Percentiles rank a stretch among this genome's conserved stretches.
Conservation (phyloP, 371 early-diverging fungal genomes). For the Choanephora cucurbitarum region DNA sequence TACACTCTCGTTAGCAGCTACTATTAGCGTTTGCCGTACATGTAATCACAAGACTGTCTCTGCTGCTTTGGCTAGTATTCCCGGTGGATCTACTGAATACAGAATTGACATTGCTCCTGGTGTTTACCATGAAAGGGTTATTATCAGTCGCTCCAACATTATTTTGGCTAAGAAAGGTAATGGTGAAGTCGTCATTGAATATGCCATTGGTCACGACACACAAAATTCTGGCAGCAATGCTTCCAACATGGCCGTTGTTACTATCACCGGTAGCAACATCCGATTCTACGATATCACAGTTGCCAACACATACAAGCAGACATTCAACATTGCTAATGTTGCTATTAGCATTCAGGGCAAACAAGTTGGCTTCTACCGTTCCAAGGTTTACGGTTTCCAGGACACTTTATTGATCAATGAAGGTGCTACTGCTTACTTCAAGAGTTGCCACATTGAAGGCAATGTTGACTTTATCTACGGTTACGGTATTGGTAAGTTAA, state of each 20-base stretch:
- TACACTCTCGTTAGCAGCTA: not conserved
- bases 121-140: constrained; percentile 14
- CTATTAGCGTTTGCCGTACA: constrained; percentile 12
- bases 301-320: constrained; percentile 13
- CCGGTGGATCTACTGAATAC: constrained; percentile 13
- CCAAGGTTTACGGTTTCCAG: constrained; percentile 33
- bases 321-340: constrained; percentile 14
- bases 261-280: constrained; percentile 16
- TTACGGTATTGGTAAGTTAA: too few relatives aligned
- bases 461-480: constrained; percentile 42
- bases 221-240: not conserved
- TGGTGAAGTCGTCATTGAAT: not conserved
- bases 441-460: constrained; percentile 35
- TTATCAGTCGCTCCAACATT: constrained; percentile 13
- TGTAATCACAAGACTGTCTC: constrained; percentile 11
- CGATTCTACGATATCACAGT: constrained; percentile 14
- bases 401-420: constrained; percentile 36
- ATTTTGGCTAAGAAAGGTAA: not conserved
- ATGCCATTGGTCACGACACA: not conserved
- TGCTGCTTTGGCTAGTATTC: constrained; percentile 18
- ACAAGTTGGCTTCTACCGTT: constrained; percentile 25
- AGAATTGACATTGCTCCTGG: constrained; percentile 19
- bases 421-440: constrained; percentile 29
- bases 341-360: constrained; percentile 15
- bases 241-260: not conserved